Conservation (phyloP, 164 flowering plant species). For the Sedum album region DNA sequence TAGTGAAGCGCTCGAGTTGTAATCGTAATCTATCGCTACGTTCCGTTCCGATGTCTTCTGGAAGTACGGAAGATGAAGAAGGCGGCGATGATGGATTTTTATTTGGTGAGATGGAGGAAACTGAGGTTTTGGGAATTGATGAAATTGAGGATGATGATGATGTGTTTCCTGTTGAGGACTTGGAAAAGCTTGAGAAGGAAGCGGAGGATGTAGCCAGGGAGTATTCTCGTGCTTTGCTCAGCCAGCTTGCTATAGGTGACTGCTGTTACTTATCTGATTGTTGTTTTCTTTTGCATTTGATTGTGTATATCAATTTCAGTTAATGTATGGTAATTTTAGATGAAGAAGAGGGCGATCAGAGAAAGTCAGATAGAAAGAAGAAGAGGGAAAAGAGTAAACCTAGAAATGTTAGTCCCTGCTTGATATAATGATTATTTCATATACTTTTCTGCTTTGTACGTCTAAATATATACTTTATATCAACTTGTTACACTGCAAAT, state of each 20-base stretch:
- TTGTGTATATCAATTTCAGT: too few species aligned
- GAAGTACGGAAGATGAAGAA: too few species aligned
- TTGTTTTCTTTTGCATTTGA: too few species aligned
- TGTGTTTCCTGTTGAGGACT: conserved; percentile 4
- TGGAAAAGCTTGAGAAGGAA: conserved; percentile 2
- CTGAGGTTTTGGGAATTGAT: background rate
- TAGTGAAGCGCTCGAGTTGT: too few species aligned
- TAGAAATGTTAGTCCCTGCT: conserved; percentile 8
- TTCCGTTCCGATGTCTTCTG: too few species aligned
- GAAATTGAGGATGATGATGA: background rate
- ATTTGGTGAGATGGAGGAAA: background rate
- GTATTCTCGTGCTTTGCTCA: background rate
- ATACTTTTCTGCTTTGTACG: too few species aligned
- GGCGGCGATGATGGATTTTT: too few species aligned
- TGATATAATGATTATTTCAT: too few species aligned
- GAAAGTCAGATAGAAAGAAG: background rate
- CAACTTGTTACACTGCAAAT: too few species aligned
- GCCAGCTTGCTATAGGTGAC: background rate
- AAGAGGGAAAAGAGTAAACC: conserved; percentile 2
- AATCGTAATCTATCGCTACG: too few species aligned
- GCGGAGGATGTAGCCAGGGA: conserved; percentile 1
- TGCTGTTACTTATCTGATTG: background rate
- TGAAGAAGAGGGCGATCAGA: background rate
- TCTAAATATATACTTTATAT: too few species aligned
- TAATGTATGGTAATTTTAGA: too few species aligned